These are phyloP conservation scores for Populus hybrid DNA, from an alignment of 441 rosid species.

Conservation along the genomic window DNA sequence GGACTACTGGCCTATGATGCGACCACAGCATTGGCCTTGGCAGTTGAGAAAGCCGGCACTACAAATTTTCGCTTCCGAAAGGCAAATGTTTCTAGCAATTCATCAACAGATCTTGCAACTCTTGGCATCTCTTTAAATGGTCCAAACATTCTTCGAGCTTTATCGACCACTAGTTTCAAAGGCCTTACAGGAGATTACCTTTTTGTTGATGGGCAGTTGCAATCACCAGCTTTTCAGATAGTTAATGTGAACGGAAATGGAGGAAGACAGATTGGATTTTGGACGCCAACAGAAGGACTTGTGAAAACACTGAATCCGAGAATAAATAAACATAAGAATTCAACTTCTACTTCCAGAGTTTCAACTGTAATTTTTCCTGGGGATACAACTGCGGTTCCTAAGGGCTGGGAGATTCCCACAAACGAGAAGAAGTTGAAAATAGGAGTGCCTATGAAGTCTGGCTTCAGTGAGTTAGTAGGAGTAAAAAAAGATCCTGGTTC, in stretches of 20 bases:
- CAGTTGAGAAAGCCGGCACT: slow-evolving; percentile 43
- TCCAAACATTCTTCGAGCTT: slow-evolving; percentile 26
- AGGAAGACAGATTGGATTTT: no score
- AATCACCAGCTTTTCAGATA: no score
- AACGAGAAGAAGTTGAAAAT: slow-evolving; percentile 39
- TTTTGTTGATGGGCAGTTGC: slow-evolving; percentile 19
- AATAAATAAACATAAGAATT: no score
- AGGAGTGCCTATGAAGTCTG: slow-evolving; percentile 44
- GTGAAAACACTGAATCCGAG: no score
- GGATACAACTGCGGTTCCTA: slow-evolving; percentile 35
- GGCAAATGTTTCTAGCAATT: slow-evolving; percentile 1
- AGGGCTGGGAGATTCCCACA: slow-evolving; percentile 56
- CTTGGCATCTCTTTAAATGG: slow-evolving; percentile 50
- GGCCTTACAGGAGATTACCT: slow-evolving; percentile 49
- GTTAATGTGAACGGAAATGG: no score
- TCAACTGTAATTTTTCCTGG: slow-evolving; percentile 24
- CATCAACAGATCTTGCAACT: slow-evolving; percentile 27
- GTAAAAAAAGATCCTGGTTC: slow-evolving; percentile 26
- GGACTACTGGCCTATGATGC: no score
- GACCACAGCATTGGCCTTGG: slow-evolving; percentile 40
- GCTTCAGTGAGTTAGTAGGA: slow-evolving; percentile 33
- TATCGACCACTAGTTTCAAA: slow-evolving; percentile 13
- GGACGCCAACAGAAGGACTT: no score
- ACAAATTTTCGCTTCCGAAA: slow-evolving; percentile 17
- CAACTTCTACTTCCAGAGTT: slow-evolving; percentile 41